phyloP scores from a whole-genome alignment of 2,329 filamentous ascomycete genomes.

The Talaromyces sp. region DNA sequence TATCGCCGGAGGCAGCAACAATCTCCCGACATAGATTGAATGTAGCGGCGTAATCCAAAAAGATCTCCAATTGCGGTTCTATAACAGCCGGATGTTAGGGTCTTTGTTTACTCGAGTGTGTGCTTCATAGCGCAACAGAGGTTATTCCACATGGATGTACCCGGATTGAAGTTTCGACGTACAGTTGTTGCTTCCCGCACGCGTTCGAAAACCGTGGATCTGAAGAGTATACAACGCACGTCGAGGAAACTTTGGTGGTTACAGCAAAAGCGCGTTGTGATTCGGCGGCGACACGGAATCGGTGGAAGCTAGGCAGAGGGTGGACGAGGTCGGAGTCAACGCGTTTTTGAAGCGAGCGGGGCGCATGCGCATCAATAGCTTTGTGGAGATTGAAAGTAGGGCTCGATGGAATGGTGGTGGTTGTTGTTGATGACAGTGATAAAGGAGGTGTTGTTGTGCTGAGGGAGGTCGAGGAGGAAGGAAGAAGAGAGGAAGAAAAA shows the following conservation, averaged over 20 bases:
- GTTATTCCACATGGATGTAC: background rate
- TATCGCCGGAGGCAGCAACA: constrained; percentile 9
- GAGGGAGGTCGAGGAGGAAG: background rate
- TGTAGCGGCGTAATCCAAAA: constrained; percentile 13
- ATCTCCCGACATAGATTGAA: constrained; percentile 13
- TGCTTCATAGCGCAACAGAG: background rate
- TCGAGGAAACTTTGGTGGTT: constrained; percentile 9
- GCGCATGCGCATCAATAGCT: constrained; percentile 2
- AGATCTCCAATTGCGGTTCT: constrained; percentile 8
- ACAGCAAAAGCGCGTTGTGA: constrained; percentile 17
- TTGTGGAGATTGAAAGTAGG: constrained; percentile 1
- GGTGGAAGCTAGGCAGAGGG: constrained; percentile 1
- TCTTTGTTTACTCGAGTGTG: background rate
- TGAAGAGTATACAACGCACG: background rate
- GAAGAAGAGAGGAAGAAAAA: constrained; percentile 24
- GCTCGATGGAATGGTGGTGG: background rate
- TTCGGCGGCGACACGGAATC: background rate
- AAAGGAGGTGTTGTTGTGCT: constrained; percentile 13
- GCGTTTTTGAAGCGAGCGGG: constrained; percentile 16
- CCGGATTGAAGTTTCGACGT: background rate
- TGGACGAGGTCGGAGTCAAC: background rate
- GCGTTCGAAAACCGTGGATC: background rate
- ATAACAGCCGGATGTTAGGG: background rate
- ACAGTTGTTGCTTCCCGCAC: background rate
- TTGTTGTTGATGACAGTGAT: constrained; percentile 21